Evolutionary conservation across 352 stramenopile species (phyloP), one percentile per base, ranked within the genome.

Genomic region (Blastocystis sp.): DNA sequence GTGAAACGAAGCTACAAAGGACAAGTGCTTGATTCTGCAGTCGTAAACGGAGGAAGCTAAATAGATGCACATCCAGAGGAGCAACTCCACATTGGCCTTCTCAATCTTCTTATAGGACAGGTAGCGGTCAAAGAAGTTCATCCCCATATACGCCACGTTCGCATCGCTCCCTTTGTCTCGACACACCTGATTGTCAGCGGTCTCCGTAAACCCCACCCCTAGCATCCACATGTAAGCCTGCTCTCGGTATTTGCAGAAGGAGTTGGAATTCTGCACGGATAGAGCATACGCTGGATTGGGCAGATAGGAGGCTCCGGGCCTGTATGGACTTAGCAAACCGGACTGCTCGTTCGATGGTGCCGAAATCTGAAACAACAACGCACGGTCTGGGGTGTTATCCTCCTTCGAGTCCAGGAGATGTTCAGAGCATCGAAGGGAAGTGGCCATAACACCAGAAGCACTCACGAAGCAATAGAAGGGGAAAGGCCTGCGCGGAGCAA

Each of bases 141-240:
- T 79, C 38, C 69, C 69, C n/a, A 28, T 34, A 79, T 79, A 79
- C 40, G 69, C 69, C 17, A 79, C 69, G 43, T 54, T 61, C 9
- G 69, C 11, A 62, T 52, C 40, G 43, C 69, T 79, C 40, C 69
- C 69, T 45, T 79, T 79, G 43, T 79, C 69, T 42, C 69, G 69
- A 62, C 69, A 79, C 10, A 79, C 43, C 69, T 79, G 63, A 17
- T 11, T 9, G 14, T 79, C 43, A 79, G n/a, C 21, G 21, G 4
- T 10, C 17, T 42, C 28, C 14, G 45, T 24, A 61, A 61, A 9
- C 17, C 43, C 38, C 17, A 79, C 69, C 63, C 69, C 69, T 43
- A 79, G 69, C 69, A 79, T 79, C 69, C 69, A 79, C 69, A 79
- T 79, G 63, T 79, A 79, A n/a, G 69, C 63, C 14, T 79, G 69